Evolutionary conservation across 2,329 filamentous ascomycete species (phyloP).

Genomic region (Venturia nashicola): DNA sequence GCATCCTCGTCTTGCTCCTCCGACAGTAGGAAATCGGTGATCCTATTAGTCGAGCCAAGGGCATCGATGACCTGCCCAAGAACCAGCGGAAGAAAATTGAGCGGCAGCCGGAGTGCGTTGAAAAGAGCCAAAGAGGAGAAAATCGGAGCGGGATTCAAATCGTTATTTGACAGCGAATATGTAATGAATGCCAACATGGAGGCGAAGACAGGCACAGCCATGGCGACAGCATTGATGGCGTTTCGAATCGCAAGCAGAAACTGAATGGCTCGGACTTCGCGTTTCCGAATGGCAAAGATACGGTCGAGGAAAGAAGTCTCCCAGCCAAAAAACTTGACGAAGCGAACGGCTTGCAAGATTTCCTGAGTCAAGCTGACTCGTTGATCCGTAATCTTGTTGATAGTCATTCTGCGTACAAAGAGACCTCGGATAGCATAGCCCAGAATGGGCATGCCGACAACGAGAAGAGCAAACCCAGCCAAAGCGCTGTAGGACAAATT

Average conservation of each 20-base stretch:
- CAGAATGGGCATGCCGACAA: conserved; percentile 66
- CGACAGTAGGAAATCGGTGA: conserved; percentile 75
- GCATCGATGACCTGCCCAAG: conserved; percentile 86
- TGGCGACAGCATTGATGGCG: conserved; percentile 69
- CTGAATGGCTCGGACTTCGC: conserved; percentile 77
- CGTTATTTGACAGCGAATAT: conserved; percentile 50
- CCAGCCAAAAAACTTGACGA: conserved; percentile 97
- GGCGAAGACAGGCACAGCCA: conserved; percentile 84
- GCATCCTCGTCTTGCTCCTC: conserved; percentile 74
- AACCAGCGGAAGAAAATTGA: conserved; percentile 80
- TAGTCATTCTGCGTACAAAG: conserved; percentile 60
- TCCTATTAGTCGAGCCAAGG: conserved; percentile 69
- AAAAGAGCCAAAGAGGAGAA: conserved; percentile 93
- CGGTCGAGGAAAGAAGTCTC: conserved; percentile 74
- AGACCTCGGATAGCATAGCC: conserved; percentile 66
- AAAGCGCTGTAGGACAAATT: conserved; percentile 86
- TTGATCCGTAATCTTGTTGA: conserved; percentile 92
- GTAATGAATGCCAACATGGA: conserved; percentile 89
- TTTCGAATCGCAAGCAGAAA: conserved; percentile 72
- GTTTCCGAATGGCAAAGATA: conserved; percentile 58
- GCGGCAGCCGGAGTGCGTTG: conserved; percentile 78
- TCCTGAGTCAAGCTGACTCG: conserved; percentile 86
- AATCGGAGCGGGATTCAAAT: conserved; percentile 60
- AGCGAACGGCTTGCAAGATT: conserved; percentile 78
- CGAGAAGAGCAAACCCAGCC: conserved; percentile 71